Evolutionary conservation across 2,329 filamentous ascomycete genomes (phyloP), one percentile per base, ranked within the genome.

Genomic region (Colletotrichum karsti): DNA sequence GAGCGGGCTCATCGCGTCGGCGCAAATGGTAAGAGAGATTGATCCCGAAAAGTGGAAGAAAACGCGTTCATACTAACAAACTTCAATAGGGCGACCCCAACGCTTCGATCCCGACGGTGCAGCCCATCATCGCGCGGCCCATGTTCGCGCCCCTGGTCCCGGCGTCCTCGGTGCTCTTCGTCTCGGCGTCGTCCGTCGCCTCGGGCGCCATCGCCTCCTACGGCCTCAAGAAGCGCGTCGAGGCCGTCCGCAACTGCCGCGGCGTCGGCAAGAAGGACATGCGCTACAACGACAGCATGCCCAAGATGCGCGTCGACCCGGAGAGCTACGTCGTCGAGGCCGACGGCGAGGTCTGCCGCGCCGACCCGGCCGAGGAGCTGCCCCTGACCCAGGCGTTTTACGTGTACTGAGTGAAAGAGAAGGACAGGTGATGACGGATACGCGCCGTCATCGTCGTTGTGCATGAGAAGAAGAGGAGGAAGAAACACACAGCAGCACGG

Each of bases 301-400:
- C 95, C 13, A 89, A 86, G 81, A 98, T 98, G 93, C 90, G 85
- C 74, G 95, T 98, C 68, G 95, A 98, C 78, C 93, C 95, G 5
- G 95, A 98, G 85, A 91, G 88, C 75, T 98, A 98, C 82, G 88
- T 85, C 15, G 95, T 98, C 26, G 91, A 95, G 82, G 95, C 95
- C 2, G 94, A 97, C 80, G 94, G 93, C 0, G 80, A 88, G 78
- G 82, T 90, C 37, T 95, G 92, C 76, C 86, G 83, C 44, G 93
- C 93, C 0, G 93, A 92, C 79, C 93, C 94, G 4, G 88, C 92
- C 22, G 84, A 85, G 26, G 85, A 76, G 57, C 78, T 98, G 79
- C 94, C 94, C 7, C 83, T 97, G 76, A 90, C 92, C 67, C 94
- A 97, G 83, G 84, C 81, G 13, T 95, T 88, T 76, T 97, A 90